These are phyloP conservation scores for Volvox reticuliferus DNA, from an alignment of 139 green algal genomes.

Conservation along the genomic window DNA sequence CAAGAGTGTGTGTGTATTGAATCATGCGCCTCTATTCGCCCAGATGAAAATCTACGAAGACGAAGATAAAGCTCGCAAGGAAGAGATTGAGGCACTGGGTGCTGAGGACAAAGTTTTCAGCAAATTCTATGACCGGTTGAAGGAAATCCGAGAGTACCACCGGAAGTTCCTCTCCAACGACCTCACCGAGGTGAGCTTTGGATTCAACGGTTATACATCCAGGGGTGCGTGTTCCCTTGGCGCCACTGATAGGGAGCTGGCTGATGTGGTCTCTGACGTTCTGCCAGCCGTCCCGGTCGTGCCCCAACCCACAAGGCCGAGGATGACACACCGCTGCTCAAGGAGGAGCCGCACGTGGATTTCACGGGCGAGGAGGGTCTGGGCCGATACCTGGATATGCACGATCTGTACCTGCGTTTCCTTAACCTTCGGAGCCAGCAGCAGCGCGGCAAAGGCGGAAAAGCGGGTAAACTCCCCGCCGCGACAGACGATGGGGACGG, in stretches of 20 bases:
- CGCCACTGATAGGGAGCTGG: no score
- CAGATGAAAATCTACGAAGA: conserved; percentile 92
- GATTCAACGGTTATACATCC: no score
- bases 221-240: no score
- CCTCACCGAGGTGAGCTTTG: conserved; percentile 72
- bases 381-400: conserved; percentile 94
- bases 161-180: conserved; percentile 76
- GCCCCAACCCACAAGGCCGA: conserved; percentile 60
- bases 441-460: conserved; percentile 1
- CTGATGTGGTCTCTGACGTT: no score
- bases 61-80: conserved; percentile 81
- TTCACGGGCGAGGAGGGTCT: conserved; percentile 93
- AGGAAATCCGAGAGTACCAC: conserved; percentile 92
- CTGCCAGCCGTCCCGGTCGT: no score
- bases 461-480: no score
- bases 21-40: neutral
- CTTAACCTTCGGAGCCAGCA: conserved; percentile 84
- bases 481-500: conserved; percentile 14
- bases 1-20: neutral
- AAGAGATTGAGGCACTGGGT: conserved; percentile 92
- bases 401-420: conserved; percentile 82
- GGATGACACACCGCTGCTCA: conserved; percentile 68
- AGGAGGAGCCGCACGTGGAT: conserved; percentile 70
- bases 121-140: conserved; percentile 94
- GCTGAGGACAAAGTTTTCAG: conserved; percentile 71